phyloP scores from a whole-genome alignment of 2,329 filamentous ascomycete species.

The Ophiognomonia clavigignenti-juglandacearum region DNA sequence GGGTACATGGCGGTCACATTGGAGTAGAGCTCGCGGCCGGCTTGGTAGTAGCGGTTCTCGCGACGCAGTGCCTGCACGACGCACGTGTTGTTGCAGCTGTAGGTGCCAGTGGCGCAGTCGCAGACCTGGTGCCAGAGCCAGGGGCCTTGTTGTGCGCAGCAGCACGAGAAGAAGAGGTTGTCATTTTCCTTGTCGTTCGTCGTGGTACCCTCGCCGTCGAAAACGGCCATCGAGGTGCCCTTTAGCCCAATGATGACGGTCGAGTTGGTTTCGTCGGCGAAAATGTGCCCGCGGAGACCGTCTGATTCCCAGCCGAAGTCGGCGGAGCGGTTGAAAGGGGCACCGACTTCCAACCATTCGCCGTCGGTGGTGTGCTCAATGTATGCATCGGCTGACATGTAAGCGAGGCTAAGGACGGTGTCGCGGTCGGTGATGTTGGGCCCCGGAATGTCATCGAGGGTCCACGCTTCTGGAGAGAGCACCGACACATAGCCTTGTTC shows the following conservation, averaged over 20 bases:
- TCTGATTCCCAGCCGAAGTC: slow-evolving; percentile 93
- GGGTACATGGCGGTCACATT: slow-evolving; percentile 91
- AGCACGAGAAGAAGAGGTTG: slow-evolving; percentile 97
- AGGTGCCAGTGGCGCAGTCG: slow-evolving; percentile 83
- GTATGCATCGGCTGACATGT: slow-evolving; percentile 88
- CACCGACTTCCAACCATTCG: slow-evolving; percentile 79
- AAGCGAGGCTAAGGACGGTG: slow-evolving; percentile 77
- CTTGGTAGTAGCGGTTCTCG: slow-evolving; percentile 88
- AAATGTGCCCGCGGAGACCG: slow-evolving; percentile 87
- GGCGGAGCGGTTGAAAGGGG: slow-evolving; percentile 75
- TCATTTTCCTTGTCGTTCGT: slow-evolving; percentile 98
- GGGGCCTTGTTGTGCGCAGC: slow-evolving; percentile 88
- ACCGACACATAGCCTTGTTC: slow-evolving; percentile 62
- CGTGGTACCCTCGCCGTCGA: slow-evolving; percentile 94
- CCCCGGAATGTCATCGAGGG: slow-evolving; percentile 68
- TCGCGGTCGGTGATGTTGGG: slow-evolving; percentile 83
- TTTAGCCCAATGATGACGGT: slow-evolving; percentile 92
- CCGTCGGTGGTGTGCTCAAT: slow-evolving; percentile 64
- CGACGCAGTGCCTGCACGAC: slow-evolving; percentile 68
- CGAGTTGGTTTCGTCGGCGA: slow-evolving; percentile 77
- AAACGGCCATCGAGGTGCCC: slow-evolving; percentile 83
- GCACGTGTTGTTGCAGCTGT: slow-evolving; percentile 89
- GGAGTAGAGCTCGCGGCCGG: slow-evolving; percentile 81
- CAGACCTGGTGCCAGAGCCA: slow-evolving; percentile 90
- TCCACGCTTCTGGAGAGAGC: slow-evolving; percentile 74